Evolutionary conservation across 2,329 filamentous ascomycete species (phyloP).

Genomic region (Eutypa lata): DNA sequence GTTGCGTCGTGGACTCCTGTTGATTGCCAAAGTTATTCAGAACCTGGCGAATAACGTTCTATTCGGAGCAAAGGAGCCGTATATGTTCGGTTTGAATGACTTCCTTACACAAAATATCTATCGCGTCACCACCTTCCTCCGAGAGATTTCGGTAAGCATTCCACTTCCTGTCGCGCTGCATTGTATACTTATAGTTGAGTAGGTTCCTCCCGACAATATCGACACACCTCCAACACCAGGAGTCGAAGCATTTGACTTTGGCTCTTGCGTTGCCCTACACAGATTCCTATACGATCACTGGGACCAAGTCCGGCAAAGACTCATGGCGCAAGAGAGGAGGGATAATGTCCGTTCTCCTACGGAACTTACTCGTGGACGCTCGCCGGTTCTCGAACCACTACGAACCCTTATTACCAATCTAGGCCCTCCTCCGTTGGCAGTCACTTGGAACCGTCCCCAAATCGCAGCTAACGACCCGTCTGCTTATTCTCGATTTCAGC

Average conservation of each 20-base stretch:
- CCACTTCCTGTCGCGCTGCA: neutral
- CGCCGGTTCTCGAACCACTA: slow-evolving; percentile 58
- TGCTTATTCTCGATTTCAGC: slow-evolving; percentile 65
- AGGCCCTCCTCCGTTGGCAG: slow-evolving; percentile 63
- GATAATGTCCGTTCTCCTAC: slow-evolving; percentile 54
- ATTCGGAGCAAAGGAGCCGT: slow-evolving; percentile 69
- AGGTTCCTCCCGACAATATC: slow-evolving; percentile 47
- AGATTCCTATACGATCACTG: slow-evolving; percentile 69
- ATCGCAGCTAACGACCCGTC: slow-evolving; percentile 63
- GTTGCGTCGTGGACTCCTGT: slow-evolving; percentile 63
- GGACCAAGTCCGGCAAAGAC: slow-evolving; percentile 65
- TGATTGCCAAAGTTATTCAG: slow-evolving; percentile 70
- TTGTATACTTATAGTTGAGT: slow-evolving; percentile 12
- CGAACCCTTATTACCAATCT: slow-evolving; percentile 63
- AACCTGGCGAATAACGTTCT: slow-evolving; percentile 70
- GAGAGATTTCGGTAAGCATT: slow-evolving; percentile 60
- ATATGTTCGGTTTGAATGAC: slow-evolving; percentile 69
- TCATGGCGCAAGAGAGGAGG: slow-evolving; percentile 57
- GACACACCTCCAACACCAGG: slow-evolving; percentile 36
- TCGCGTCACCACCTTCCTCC: slow-evolving; percentile 62
- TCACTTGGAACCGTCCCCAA: slow-evolving; percentile 66
- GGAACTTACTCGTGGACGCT: slow-evolving; percentile 49
- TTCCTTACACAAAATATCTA: slow-evolving; percentile 69
- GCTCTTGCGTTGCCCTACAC: slow-evolving; percentile 67
- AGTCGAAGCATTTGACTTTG: slow-evolving; percentile 62